Evolutionary conservation across 176 grass and related monocot genomes (phyloP).

Genomic region (Aechmea fasciata): DNA sequence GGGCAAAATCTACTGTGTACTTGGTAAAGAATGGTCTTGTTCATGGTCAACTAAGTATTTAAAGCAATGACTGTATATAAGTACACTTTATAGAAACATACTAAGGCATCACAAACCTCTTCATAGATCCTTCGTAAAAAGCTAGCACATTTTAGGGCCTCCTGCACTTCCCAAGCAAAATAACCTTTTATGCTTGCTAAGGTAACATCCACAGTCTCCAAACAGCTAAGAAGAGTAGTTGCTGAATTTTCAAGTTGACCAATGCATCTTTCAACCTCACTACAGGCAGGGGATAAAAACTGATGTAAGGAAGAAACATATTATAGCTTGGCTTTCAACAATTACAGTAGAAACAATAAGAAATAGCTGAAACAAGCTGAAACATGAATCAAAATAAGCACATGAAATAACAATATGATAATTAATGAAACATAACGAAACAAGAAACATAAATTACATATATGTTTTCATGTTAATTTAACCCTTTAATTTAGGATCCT

Average conservation of each 20-base stretch:
- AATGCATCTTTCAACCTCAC: conserved; percentile 59
- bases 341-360: conserved; percentile 8
- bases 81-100: conserved; percentile 13
- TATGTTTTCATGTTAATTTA: neutral
- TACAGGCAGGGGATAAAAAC: conserved; percentile 12
- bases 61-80: conserved; percentile 7
- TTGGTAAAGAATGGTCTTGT: too few relatives aligned
- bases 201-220: conserved; percentile 62
- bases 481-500: too few relatives aligned
- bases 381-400: neutral
- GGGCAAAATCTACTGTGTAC: too few relatives aligned
- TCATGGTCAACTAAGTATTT: neutral
- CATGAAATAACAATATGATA: neutral
- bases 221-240: conserved; percentile 67
- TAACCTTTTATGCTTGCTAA: conserved; percentile 39
- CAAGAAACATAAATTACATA: neutral
- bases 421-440: neutral
- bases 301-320: conserved; percentile 4
- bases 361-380: neutral
- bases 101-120: conserved; percentile 56
- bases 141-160: conserved; percentile 70
- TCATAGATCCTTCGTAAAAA: conserved; percentile 94
- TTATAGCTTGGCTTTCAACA: conserved; percentile 7
- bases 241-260: conserved; percentile 68
- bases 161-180: conserved; percentile 64